A percentile compares a stretch with the other conserved stretches of the same genome.
phyloP scores from a whole-genome alignment of 441 rosid species.

The Isatis lusitanica region DNA sequence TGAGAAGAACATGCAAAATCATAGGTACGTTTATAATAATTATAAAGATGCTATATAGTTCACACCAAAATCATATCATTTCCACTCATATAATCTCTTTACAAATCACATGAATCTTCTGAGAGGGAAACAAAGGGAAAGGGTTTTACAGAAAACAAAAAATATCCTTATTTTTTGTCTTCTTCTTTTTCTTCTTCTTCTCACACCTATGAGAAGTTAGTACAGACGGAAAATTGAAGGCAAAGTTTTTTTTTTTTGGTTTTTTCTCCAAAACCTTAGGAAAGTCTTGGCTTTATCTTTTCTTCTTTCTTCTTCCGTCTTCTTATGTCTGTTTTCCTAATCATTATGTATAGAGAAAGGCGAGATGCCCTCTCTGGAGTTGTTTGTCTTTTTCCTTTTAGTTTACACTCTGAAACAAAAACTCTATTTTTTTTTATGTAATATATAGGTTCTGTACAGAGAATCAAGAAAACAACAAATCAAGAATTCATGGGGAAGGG shows the following conservation, averaged over 20 bases:
- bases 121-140: slow-evolving; percentile 18
- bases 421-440: slow-evolving; percentile 38
- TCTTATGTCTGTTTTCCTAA: slow-evolving; percentile 36
- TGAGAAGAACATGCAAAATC: not conserved
- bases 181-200: slow-evolving; percentile 9
- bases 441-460: slow-evolving; percentile 72
- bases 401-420: slow-evolving; percentile 63
- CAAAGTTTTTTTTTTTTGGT: not conserved
- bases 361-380: slow-evolving; percentile 58
- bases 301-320: slow-evolving; percentile 34
- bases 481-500: slow-evolving; percentile 30
- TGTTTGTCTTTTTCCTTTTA: slow-evolving; percentile 34
- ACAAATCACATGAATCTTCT: slow-evolving; percentile 42
- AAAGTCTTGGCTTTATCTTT: slow-evolving; percentile 50
- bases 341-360: slow-evolving; percentile 51
- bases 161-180: not conserved
- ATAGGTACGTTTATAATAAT: slow-evolving; percentile 21
- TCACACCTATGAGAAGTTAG: slow-evolving; percentile 32
- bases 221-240: slow-evolving; percentile 3
- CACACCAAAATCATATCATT: slow-evolving; percentile 79
- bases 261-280: slow-evolving; percentile 21
- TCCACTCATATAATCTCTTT: slow-evolving; percentile 52
- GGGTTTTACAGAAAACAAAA: slow-evolving; percentile 2
- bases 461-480: slow-evolving; percentile 46
- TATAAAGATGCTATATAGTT: not conserved